Conservation (phyloP, 2,329 filamentous ascomycete genomes). For the Furcasterigmium furcatum region DNA sequence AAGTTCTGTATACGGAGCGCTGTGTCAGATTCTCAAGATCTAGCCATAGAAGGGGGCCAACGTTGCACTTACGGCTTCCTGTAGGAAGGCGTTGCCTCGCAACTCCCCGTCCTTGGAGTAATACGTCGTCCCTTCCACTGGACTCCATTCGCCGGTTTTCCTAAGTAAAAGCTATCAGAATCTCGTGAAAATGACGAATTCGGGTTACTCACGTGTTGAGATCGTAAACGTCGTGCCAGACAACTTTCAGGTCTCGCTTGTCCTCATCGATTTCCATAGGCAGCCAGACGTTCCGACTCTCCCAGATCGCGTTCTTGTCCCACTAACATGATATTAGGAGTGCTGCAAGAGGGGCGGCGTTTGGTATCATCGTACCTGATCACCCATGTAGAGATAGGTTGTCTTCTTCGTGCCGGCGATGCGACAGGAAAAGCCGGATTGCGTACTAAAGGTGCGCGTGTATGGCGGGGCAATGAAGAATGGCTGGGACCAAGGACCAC, state of each 20-base stretch:
- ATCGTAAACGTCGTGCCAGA: conserved; percentile 52
- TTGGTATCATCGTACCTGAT: conserved; percentile 25
- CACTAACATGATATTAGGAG: conserved; percentile 21
- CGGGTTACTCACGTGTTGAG: conserved; percentile 37
- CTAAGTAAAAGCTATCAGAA: conserved; percentile 5
- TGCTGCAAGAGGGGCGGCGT: neutral
- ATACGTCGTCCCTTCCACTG: conserved; percentile 43
- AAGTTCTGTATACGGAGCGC: conserved; percentile 30
- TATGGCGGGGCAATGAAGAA: conserved; percentile 44
- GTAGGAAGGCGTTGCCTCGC: conserved; percentile 38
- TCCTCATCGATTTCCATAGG: conserved; percentile 48
- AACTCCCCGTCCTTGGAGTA: conserved; percentile 36
- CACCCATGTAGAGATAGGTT: conserved; percentile 43
- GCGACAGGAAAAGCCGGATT: conserved; percentile 43
- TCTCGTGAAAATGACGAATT: neutral
- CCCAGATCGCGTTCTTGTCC: conserved; percentile 48
- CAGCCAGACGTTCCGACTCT: conserved; percentile 51
- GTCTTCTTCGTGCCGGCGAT: conserved; percentile 45
- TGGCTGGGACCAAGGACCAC: conserved; percentile 49
- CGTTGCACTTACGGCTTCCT: conserved; percentile 37
- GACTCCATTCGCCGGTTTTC: conserved; percentile 41
- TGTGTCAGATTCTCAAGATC: conserved; percentile 3
- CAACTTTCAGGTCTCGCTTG: conserved; percentile 38
- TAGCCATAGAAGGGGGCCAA: conserved; percentile 7
- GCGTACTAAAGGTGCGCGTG: conserved; percentile 46